Percentiles rank a stretch among this genome's conserved stretches.
These are phyloP conservation scores for Chrysoporthe deuterocubensis DNA, from an alignment of 2,329 filamentous ascomycete species.

Conservation along the genomic window DNA sequence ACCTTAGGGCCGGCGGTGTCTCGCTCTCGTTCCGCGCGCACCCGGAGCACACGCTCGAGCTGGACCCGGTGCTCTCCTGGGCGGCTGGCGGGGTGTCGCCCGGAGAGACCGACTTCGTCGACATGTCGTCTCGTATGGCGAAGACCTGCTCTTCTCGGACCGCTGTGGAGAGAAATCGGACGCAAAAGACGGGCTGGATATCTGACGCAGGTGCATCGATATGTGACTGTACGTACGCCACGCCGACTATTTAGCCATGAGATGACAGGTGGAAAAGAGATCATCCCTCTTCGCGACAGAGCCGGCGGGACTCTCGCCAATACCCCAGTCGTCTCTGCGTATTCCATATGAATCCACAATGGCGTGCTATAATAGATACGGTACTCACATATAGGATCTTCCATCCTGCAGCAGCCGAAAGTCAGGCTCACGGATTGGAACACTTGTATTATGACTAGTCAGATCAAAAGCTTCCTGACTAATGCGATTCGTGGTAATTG, in stretches of 20 bases:
- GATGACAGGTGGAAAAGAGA: neutral
- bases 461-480: neutral
- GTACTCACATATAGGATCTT: neutral
- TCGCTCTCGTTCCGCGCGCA: neutral
- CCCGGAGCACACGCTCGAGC: neutral
- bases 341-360: constrained; percentile 11
- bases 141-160: no score
- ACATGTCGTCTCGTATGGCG: neutral
- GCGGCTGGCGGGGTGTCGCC: neutral
- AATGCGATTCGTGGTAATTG: neutral
- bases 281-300: neutral
- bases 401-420: neutral
- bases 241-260: neutral
- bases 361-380: constrained; percentile 14
- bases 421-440: neutral
- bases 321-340: neutral
- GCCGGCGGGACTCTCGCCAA: neutral
- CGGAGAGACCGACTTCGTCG: neutral
- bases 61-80: neutral
- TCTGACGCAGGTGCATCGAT: neutral
- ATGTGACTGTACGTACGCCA: neutral
- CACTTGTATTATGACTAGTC: neutral
- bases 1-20: constrained; percentile 17
- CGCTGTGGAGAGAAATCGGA: no score
- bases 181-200: no score